phyloP scores from a whole-genome alignment of 73 alveolate genomes.

The Symbiodinium natans region DNA sequence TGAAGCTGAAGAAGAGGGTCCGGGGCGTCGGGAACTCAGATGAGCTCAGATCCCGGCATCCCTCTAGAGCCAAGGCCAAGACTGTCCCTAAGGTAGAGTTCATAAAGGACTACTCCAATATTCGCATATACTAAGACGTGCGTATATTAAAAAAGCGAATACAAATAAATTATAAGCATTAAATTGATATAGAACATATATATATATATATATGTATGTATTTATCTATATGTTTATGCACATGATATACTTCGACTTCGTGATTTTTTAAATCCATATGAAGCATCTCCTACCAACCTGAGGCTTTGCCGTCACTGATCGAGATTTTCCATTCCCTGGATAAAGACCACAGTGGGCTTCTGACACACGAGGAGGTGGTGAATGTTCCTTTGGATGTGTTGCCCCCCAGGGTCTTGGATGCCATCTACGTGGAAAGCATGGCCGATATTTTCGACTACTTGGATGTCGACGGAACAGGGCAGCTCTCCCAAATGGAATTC shows the following conservation, averaged over 20 bases:
- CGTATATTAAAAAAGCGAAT: no score
- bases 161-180: no score
- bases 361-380: slow-evolving; percentile 36
- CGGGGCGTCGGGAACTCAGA: slow-evolving; percentile 17
- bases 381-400: slow-evolving; percentile 15
- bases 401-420: slow-evolving; percentile 20
- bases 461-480: slow-evolving; percentile 57
- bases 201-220: no score
- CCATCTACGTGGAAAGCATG: slow-evolving; percentile 28
- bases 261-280: no score
- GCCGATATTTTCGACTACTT: slow-evolving; percentile 15
- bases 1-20: slow-evolving; percentile 26
- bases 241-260: no score
- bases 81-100: no score
- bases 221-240: no score
- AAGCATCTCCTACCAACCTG: no score
- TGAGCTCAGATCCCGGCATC: not conserved
- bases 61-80: no score
- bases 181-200: no score
- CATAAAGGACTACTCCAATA: no score
- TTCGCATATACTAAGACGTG: no score
- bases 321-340: slow-evolving; percentile 16
- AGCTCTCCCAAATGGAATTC: slow-evolving; percentile 32
- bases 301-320: slow-evolving; percentile 32
- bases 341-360: not conserved